Evolutionary conservation across 441 rosid genomes (phyloP).

Genomic region (Pelargonium citronellum): DNA sequence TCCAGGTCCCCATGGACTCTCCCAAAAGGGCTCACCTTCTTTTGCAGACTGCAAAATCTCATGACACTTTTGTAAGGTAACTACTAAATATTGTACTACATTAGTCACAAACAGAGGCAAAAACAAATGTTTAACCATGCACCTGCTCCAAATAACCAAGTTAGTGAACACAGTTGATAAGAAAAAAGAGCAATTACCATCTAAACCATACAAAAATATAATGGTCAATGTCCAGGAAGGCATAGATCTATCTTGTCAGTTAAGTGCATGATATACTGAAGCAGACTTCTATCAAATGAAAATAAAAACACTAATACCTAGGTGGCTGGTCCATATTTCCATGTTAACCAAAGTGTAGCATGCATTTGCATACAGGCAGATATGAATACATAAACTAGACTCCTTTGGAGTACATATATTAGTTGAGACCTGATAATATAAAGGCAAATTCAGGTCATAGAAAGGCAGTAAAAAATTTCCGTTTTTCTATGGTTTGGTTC

Average conservation of each 20-base stretch:
- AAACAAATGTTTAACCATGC: not conserved
- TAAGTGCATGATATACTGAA: not conserved
- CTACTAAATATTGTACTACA: not conserved
- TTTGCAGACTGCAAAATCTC: slow-evolving; percentile 64
- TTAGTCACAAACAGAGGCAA: not conserved
- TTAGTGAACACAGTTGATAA: not conserved
- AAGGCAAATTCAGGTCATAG: not conserved
- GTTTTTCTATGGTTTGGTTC: slow-evolving; percentile 3
- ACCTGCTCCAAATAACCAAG: not conserved
- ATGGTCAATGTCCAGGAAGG: not conserved
- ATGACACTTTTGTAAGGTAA: not conserved
- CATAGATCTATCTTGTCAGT: not conserved
- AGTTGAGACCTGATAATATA: not conserved
- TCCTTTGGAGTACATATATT: not conserved
- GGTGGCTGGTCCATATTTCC: too few species aligned
- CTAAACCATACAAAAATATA: not conserved
- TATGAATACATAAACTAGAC: not conserved
- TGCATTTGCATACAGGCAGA: not conserved
- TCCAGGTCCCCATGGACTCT: slow-evolving; percentile 85
- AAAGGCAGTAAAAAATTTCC: not conserved
- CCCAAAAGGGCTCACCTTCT: slow-evolving; percentile 83
- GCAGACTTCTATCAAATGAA: too few species aligned
- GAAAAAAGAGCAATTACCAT: not conserved
- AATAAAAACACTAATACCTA: too few species aligned
- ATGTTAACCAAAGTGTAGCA: not conserved